Evolutionary conservation across 2,329 filamentous ascomycete species (phyloP).

Genomic region (Ceratocystis eucalypticola): DNA sequence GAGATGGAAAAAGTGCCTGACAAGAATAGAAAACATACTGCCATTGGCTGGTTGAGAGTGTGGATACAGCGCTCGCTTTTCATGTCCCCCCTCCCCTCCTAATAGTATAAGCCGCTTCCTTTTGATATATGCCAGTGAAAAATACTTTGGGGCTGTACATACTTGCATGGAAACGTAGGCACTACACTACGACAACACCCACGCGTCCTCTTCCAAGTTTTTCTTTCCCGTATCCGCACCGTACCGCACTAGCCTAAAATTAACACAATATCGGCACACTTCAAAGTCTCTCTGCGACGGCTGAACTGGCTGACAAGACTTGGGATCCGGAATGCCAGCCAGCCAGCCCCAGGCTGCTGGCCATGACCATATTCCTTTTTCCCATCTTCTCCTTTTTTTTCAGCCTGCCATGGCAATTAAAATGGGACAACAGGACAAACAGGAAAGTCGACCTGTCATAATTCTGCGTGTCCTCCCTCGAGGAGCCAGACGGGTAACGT

Average conservation of each 20-base stretch:
- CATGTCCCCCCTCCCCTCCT: background rate
- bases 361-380: background rate
- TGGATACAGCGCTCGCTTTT: background rate
- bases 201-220: background rate
- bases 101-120: background rate
- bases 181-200: background rate
- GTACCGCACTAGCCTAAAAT: background rate
- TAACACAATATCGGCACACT: background rate
- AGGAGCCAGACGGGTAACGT: background rate
- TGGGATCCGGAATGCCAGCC: background rate
- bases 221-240: background rate
- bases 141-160: background rate
- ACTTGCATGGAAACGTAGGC: background rate
- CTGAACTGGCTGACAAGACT: background rate
- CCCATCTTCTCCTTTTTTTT: background rate
- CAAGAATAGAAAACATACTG: background rate
- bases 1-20: background rate
- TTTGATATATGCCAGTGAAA: background rate
- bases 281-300: background rate
- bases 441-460: slow-evolving; percentile 2
- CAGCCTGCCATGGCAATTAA: too few species aligned
- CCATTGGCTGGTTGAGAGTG: background rate
- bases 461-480: background rate
- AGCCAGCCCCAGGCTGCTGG: background rate
- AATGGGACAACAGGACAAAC: background rate